Conservation (phyloP, 345 rosid species). For the Euphorbia tirucalli region DNA sequence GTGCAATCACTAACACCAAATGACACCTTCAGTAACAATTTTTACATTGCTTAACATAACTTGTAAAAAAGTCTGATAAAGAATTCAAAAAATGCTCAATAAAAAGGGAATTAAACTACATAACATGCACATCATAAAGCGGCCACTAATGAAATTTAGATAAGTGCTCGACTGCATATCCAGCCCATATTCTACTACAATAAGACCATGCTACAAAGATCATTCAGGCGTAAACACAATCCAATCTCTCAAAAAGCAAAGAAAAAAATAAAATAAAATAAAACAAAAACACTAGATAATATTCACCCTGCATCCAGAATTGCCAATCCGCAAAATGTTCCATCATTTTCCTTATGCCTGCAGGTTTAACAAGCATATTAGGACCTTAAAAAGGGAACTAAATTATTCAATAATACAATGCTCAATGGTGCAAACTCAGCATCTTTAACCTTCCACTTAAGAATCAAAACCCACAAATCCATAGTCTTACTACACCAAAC, state of each 20-base stretch:
- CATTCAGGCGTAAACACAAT: slow-evolving; percentile 18
- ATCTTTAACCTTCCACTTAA: not conserved
- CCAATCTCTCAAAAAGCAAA: slow-evolving; percentile 17
- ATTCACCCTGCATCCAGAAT: slow-evolving; percentile 65
- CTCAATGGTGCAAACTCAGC: not conserved
- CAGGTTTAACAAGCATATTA: not conserved
- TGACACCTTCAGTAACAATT: too few relatives aligned
- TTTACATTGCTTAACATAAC: too few relatives aligned
- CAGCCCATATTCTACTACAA: slow-evolving; percentile 31
- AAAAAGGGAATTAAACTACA: too few relatives aligned
- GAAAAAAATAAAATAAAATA: too few relatives aligned
- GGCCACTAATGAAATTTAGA: slow-evolving; percentile 19
- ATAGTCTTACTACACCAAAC: not conserved
- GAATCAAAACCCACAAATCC: not conserved
- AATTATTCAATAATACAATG: not conserved
- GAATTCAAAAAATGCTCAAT: too few relatives aligned
- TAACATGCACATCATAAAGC: too few relatives aligned
- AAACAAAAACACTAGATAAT: slow-evolving; percentile 38
- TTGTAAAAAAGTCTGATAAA: too few relatives aligned
- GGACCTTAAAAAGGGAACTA: not conserved
- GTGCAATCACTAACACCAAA: too few relatives aligned
- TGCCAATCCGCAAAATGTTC: slow-evolving; percentile 27
- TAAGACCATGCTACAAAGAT: slow-evolving; percentile 24
- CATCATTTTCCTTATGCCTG: slow-evolving; percentile 39
- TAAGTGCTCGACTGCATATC: slow-evolving; percentile 20